Evolutionary conservation across 495 filamentous ascomycete genomes (phyloP), one percentile per base, ranked within the genome.

Genomic region (Penicillium coffeae): DNA sequence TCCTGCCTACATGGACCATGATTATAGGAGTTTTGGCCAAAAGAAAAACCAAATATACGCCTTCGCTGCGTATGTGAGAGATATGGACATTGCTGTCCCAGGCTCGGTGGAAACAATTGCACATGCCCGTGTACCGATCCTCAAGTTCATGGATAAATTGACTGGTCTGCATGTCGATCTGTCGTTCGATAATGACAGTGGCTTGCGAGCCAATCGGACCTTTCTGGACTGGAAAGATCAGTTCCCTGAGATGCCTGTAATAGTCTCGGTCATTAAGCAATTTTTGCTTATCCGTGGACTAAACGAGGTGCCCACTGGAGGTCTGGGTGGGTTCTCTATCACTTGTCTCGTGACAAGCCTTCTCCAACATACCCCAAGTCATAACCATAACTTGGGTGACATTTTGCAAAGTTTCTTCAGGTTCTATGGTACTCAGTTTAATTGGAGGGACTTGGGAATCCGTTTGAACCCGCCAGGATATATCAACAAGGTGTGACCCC

Each of bases 291-390:
- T 98, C 80, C 80, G 90, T 35, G 87, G 83, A 1, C 73, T 96
- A 30, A 95, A 96, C 52, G 93, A 98, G 62, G 89, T 94, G 2
- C 82, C 84, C 15, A 84, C 79, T 36, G 94, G 94, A 47, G 94
- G 94, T 0, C 76, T 98, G n/a, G 94, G 93, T 27, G 91, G 92
- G 1, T 96, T 97, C 59, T 86, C 90, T 1, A 85, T 95, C 43
- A 95, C 86, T 34, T 98, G 94, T 69, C 76, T 98, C 35, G 87
- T 96, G n/a, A 83, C 89, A 42, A 89, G 84, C 64, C 71, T 96
- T 54, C 67, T 97, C 13, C 86, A 96, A 56, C 79, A 84, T 47
- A 76, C 86, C 71, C 88, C 90, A 3, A 74, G 75, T 12, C 71
- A 76, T 55, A 71, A 80, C 34, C 73, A 82, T 6, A 80, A 92